A percentile compares a stretch with the other conserved stretches of the same genome.
Conservation (phyloP, 371 early-diverging fungal genomes). For the Rhizopus stolonifer region DNA sequence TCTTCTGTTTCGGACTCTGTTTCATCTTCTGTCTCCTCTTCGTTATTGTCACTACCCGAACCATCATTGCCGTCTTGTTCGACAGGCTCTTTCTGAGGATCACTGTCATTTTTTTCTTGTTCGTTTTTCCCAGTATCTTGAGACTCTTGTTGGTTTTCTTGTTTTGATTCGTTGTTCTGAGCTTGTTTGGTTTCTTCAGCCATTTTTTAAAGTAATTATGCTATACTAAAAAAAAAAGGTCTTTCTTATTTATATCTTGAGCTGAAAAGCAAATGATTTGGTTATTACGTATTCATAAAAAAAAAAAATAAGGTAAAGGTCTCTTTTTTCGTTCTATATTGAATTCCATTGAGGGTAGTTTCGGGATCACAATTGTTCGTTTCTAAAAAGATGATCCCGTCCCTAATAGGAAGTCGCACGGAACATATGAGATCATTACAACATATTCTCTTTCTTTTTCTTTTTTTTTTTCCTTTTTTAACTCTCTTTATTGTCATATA, state of each 20-base stretch:
- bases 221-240: neutral
- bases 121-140: slow-evolving; percentile 1
- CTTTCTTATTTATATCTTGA: neutral
- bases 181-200: neutral
- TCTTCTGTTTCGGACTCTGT: slow-evolving; percentile 16
- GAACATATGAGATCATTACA: neutral
- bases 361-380: no score
- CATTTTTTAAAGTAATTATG: neutral
- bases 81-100: neutral
- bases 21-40: slow-evolving; percentile 12
- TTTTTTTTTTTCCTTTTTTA: neutral
- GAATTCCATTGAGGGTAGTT: neutral
- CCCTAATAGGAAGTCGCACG: neutral
- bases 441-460: neutral
- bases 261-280: neutral
- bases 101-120: neutral
- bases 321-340: neutral
- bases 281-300: neutral
- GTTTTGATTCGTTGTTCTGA: neutral
- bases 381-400: neutral
- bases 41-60: slow-evolving; percentile 4
- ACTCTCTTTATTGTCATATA: no score
- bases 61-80: neutral
- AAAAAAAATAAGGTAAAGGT: neutral
- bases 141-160: slow-evolving; percentile 2